Evolutionary conservation across 1,284 basidiomycete species (phyloP).

Genomic region (Malassezia cuniculi): DNA sequence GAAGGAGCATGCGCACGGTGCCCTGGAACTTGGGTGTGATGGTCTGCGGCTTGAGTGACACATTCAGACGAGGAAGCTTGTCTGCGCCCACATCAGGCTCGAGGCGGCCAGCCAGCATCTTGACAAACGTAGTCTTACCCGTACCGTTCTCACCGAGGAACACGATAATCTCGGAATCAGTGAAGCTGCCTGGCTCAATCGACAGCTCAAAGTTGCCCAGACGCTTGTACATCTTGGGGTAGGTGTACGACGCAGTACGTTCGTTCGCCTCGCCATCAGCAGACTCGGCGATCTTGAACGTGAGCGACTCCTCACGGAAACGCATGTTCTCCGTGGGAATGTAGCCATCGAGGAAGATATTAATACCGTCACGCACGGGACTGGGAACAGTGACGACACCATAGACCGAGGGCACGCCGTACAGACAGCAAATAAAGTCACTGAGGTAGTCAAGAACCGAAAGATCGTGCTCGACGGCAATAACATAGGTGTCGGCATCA

Average conservation of each 20-base stretch:
- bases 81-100: slow-evolving; percentile 35
- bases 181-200: slow-evolving; percentile 40
- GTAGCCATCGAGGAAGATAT: slow-evolving; percentile 45
- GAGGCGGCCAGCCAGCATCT: slow-evolving; percentile 44
- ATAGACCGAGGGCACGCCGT: slow-evolving; percentile 44
- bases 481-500: slow-evolving; percentile 43
- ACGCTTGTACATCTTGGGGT: slow-evolving; percentile 43
- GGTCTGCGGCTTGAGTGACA: slow-evolving; percentile 44
- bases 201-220: slow-evolving; percentile 39
- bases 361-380: slow-evolving; percentile 44
- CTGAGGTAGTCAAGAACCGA: slow-evolving; percentile 44
- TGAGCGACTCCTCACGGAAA: slow-evolving; percentile 42
- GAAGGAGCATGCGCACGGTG: slow-evolving; percentile 42
- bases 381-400: slow-evolving; percentile 43
- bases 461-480: slow-evolving; percentile 44
- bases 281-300: slow-evolving; percentile 44
- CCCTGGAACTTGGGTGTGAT: slow-evolving; percentile 45
- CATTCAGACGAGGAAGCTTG: slow-evolving; percentile 41
- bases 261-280: slow-evolving; percentile 39
- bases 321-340: slow-evolving; percentile 45
- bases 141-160: slow-evolving; percentile 45
- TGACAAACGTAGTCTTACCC: slow-evolving; percentile 45
- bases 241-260: slow-evolving; percentile 28
- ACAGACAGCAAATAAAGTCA: slow-evolving; percentile 45
- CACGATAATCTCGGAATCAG: slow-evolving; percentile 43